Evolutionary conservation across 148 eudicot species (phyloP).

Genomic region (Simmondsia chinensis): DNA sequence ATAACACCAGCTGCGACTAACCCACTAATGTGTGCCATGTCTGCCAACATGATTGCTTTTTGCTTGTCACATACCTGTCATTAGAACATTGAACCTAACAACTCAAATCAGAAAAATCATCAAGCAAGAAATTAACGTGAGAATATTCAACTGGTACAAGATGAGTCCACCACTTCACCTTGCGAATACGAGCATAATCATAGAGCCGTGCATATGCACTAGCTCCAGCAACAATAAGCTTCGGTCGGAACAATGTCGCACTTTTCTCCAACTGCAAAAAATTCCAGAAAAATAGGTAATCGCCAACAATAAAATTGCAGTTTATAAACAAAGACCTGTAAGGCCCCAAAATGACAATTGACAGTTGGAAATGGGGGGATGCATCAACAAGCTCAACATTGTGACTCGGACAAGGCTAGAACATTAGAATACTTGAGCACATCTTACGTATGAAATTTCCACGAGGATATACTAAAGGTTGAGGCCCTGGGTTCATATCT

Average conservation of each 20-base stretch:
- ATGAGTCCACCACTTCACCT: conserved; percentile 29
- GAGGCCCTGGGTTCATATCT: too few species aligned
- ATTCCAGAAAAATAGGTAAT: too few species aligned
- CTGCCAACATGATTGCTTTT: conserved; percentile 86
- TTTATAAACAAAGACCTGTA: too few species aligned
- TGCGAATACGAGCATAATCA: conserved; percentile 81
- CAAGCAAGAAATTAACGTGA: neutral
- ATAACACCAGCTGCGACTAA: conserved; percentile 87
- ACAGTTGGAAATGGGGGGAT: too few species aligned
- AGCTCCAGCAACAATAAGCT: conserved; percentile 95
- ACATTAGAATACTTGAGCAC: too few species aligned
- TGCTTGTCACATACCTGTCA: conserved; percentile 87
- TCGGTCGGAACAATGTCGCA: conserved; percentile 93
- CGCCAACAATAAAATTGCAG: too few species aligned
- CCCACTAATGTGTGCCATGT: conserved; percentile 98
- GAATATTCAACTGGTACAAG: neutral
- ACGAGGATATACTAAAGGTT: too few species aligned
- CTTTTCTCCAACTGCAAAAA: conserved; percentile 98
- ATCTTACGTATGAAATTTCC: too few species aligned
- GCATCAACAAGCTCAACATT: neutral
- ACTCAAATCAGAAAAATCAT: conserved; percentile 1
- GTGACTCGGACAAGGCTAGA: neutral
- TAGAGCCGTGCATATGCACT: conserved; percentile 95
- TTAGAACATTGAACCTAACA: conserved; percentile 1
- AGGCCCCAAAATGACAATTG: too few species aligned